Base-by-base conservation (phyloP, 129 eudicot species). In the Sambucus nigra region DNA sequence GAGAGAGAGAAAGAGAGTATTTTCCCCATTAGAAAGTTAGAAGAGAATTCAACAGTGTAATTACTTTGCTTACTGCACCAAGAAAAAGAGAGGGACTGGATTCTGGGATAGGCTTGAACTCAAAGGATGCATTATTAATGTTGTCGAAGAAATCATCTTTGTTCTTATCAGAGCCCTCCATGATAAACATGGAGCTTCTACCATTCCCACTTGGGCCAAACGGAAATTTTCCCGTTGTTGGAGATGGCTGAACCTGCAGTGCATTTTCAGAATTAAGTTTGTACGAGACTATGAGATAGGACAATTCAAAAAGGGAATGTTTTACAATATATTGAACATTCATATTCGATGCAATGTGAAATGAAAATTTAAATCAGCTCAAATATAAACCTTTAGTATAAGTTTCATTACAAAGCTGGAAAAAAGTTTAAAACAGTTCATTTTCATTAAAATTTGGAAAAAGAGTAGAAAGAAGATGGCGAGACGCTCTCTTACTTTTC, bases 241-340 rank as follows among this genome's bases (percentile, higher is more conserved):
- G 96, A 70, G 96, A 87, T 54, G 94, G 88, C 69, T 67, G 82
- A 69, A 71, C 88, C 93, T 86, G 80, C 22, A 70, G 54, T 42
- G 22, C 22, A 57, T 38, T 16, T 44, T 26, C 14, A 42, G 64
- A 25, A 40, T 4, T n/a, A n/a, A n/a, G n/a, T n/a, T n/a, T n/a
- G n/a, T n/a, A n/a, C n/a, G n/a, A n/a, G n/a, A n/a, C n/a, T n/a
- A n/a, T n/a, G n/a, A n/a, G 46, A 13, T 2, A 29, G 46, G 4
- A 40, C 46, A 40, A 40, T 14, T 7, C n/a, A 2, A 40, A 7
- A 40, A 42, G 19, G 1, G n/a, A 42, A 42, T 42, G 2, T 2
- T 42, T 42, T 35, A 35, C 42, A 35, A 2, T 8, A 35, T 35
- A 35, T 35, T 12, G 1, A 35, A 35, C 42, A 35, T 7, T 7